Conservation (phyloP, 306 rosid genomes). For the Calophaca sinica region DNA sequence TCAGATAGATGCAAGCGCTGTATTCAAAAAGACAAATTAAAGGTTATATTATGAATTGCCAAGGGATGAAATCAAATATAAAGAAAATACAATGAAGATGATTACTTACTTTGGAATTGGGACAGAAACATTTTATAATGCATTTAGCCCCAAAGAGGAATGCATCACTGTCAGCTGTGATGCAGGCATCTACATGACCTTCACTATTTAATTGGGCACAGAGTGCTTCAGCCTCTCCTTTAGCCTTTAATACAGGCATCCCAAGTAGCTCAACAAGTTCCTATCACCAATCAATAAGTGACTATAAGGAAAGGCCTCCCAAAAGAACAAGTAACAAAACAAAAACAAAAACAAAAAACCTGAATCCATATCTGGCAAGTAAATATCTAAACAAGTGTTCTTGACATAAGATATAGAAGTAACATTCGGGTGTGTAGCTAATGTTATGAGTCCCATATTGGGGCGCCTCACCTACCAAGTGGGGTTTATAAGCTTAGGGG, state of each 20-base stretch:
- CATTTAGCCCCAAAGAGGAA: slow-evolving; percentile 87
- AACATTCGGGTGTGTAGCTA: slow-evolving; percentile 17
- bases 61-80: slow-evolving; percentile 10
- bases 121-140: slow-evolving; percentile 67
- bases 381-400: slow-evolving; percentile 23
- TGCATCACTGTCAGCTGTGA: slow-evolving; percentile 88
- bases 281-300: slow-evolving; percentile 52
- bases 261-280: slow-evolving; percentile 87
- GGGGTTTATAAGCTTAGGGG: no score
- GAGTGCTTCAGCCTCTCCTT: slow-evolving; percentile 96
- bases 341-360: slow-evolving; percentile 25
- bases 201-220: slow-evolving; percentile 81
- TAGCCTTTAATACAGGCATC: slow-evolving; percentile 85
- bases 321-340: slow-evolving; percentile 44
- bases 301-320: slow-evolving; percentile 37
- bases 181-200: slow-evolving; percentile 92
- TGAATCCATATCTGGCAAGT: slow-evolving; percentile 24
- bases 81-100: background rate
- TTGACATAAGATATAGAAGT: slow-evolving; percentile 17
- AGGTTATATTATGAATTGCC: background rate
- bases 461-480: no score
- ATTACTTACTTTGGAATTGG: slow-evolving; percentile 72
- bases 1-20: no score
- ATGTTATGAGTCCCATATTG: no score
- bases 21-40: background rate